Evolutionary conservation across 345 rosid genomes (phyloP), one percentile per base, ranked within the genome.

Genomic region (Toxicodendron radicans): DNA sequence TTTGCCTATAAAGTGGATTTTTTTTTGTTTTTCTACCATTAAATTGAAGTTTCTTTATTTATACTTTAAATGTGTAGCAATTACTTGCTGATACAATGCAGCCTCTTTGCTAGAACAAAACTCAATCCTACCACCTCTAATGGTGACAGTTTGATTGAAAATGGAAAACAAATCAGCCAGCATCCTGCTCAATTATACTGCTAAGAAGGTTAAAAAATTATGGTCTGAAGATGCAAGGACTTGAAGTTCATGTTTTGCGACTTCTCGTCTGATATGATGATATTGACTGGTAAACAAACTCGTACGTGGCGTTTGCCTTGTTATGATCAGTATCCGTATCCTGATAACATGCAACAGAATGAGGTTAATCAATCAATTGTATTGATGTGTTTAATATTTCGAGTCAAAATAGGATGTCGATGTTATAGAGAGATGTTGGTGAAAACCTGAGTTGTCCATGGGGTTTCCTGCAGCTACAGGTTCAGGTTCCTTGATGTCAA

Each of bases 381-480:
- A 24, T 6, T 27, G 41, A 30, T 13, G 16, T 24, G 16, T 24
- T 59, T 59, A 30, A 27, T 59, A 13, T 11, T 59, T 24, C 0
- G 17, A 18, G 18, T 59, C 41, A 1, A 30, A 59, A 24, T 4
- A 59, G 64, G 10, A 30, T 12, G 38, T 0, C 11, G 38, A 59
- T 24, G 38, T 24, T 27, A 8, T 4, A 11, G 13, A 49, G 3
- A 49, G 5, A 3, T 14, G 23, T 13, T 32, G 35, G 17, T 6
- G 17, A 1, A 32, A 61, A 83, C 83, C 83, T 77, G 83, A 83
- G 32, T 77, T 77, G 38, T 80, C 84, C 80, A 83, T 83, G 32
- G 84, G 80, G 68, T 76, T 81, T 1, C 76, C 80, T 27, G 77
- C 82, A n/a, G 82, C 33, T 45, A 76, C 81, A 4, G 58, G 32